Evolutionary conservation across 1,284 basidiomycete genomes (phyloP).

Genomic region (Amylostereum chailletii): DNA sequence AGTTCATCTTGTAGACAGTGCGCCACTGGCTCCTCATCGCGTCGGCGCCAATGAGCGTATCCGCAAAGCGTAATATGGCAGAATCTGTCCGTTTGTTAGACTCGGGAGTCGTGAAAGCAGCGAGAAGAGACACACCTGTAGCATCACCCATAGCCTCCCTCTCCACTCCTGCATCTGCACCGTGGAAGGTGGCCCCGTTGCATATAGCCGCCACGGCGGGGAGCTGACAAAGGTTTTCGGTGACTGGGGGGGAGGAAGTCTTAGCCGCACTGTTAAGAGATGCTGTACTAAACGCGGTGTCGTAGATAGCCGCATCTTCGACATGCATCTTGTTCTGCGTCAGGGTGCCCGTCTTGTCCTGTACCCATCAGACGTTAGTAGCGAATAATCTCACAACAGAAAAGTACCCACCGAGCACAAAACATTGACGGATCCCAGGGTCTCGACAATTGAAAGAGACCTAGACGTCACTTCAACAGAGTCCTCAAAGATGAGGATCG

Average conservation of each 20-base stretch:
- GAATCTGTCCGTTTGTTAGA: conserved; percentile 26
- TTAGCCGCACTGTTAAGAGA: conserved; percentile 5
- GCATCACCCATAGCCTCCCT: conserved; percentile 51
- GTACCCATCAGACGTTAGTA: neutral
- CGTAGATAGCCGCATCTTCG: conserved; percentile 26
- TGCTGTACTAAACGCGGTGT: conserved; percentile 26
- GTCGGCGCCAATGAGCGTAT: conserved; percentile 24
- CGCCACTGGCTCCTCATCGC: conserved; percentile 19
- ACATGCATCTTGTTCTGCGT: conserved; percentile 42
- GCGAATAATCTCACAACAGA: neutral
- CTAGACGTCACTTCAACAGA: conserved; percentile 7
- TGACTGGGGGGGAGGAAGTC: conserved; percentile 1
- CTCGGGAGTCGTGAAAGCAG: neutral
- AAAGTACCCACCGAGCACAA: conserved; percentile 26
- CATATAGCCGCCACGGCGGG: conserved; percentile 44
- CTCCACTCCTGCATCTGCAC: conserved; percentile 22
- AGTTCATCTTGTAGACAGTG: conserved; percentile 31
- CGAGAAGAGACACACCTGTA: conserved; percentile 29
- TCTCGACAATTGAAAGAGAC: conserved; percentile 29
- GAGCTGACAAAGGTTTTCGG: conserved; percentile 19
- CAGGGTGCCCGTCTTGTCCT: conserved; percentile 40
- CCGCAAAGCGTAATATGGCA: conserved; percentile 48
- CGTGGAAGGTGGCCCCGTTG: conserved; percentile 47
- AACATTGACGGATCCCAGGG: conserved; percentile 37
- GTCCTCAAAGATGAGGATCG: neutral